Evolutionary conservation across 2,329 filamentous ascomycete genomes (phyloP), one percentile per base, ranked within the genome.

Genomic region (Arthroderma sp.): DNA sequence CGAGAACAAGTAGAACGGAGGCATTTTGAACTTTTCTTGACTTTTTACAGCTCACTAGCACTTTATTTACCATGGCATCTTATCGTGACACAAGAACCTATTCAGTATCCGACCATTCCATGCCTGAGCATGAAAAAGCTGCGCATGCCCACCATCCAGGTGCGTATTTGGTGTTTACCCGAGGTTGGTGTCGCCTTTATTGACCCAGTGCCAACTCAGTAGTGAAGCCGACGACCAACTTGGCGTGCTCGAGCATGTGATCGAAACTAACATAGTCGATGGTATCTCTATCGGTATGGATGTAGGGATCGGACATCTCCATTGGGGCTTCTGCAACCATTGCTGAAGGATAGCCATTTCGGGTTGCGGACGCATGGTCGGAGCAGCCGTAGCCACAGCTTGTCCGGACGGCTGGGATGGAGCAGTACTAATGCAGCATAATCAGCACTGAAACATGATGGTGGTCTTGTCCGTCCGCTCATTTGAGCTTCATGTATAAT

Each of bases 211-310:
- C 85, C 49, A 94, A 73, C 68, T 94, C 87, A 56, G 88, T 89
- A 4, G 81, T 85, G 53, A 94, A 73, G 4, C 81, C 84, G 30
- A 94, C 70, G 1, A 85, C 91, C 73, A 94, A 74, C 60, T 79
- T 81, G 22, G 85, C 85, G 64, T 94, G 87, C 67, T 94, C 81
- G 31, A 91, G 72, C 86, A 94, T 94, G 62, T 94, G 87, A 60
- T 88, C 79, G 60, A 93, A 94, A 54, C 79, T 79, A 47, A 88
- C 64, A 51, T 77, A 79, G 57, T 81, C 73, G 51, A 87, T 77
- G 56, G 75, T 77, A 58, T 88, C 84, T 48, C 80, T 74, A 0
- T 79, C 80, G 0, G 77, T 78, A 64, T 88, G 83, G 50, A 88
- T 87, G 60, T 80, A 77, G 55, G 78, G 77, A 62, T 83, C 80